Evolutionary conservation across 208 protist genomes (phyloP).

Genomic region (Trichomonas gallinae): DNA sequence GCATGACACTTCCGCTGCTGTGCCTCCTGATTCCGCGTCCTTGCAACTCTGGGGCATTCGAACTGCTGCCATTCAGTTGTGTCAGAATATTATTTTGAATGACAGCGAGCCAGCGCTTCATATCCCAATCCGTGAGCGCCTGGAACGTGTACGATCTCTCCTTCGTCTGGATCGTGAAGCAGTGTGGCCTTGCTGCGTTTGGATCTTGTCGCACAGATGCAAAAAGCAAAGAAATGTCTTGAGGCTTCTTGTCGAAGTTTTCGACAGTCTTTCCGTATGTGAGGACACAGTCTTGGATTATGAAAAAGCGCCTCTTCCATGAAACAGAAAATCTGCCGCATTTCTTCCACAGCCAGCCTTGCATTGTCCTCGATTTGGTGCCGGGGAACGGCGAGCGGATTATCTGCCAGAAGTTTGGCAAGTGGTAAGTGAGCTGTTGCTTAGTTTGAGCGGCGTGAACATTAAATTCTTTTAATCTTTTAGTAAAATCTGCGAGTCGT

Average conservation of each 20-base stretch:
- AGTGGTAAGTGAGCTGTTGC: not conserved
- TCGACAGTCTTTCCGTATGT: not conserved
- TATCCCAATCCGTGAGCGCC: not conserved
- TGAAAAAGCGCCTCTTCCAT: not conserved
- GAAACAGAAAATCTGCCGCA: not conserved
- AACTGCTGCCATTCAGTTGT: not conserved
- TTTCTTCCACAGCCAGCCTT: not conserved
- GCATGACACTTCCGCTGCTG: not conserved
- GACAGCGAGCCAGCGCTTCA: not conserved
- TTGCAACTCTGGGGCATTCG: not conserved
- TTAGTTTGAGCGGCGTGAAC: not conserved
- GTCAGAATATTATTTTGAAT: not conserved
- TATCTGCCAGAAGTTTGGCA: not conserved
- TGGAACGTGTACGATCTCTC: not conserved
- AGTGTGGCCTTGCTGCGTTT: not conserved
- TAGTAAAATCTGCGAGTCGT: not conserved
- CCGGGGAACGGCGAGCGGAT: not conserved
- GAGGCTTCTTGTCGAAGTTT: not conserved
- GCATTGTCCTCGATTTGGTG: not conserved
- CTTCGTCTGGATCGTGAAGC: not conserved
- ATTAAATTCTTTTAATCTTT: not conserved
- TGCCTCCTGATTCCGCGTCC: not conserved
- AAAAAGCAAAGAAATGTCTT: not conserved
- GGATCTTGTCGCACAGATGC: not conserved
- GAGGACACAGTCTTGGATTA: not conserved